Evolutionary conservation across 2,329 filamentous ascomycete genomes (phyloP).

Genomic region (Ophiocordyceps camponoti-leonardi): DNA sequence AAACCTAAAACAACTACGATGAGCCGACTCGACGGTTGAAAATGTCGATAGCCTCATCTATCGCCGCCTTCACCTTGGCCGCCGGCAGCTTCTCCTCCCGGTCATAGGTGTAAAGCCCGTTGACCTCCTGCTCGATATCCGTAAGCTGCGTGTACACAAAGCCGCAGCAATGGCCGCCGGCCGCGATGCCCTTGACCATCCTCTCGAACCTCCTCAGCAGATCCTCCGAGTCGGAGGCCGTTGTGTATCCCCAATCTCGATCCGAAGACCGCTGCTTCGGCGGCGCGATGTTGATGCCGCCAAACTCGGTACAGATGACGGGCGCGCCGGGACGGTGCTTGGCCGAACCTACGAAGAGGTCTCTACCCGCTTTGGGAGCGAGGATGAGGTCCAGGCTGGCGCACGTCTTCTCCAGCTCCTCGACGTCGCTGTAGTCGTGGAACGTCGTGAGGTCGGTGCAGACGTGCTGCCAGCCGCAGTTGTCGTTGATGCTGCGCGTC

Average conservation of each 20-base stretch:
- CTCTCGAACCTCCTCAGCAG: slow-evolving; percentile 39
- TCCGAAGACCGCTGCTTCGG: slow-evolving; percentile 21
- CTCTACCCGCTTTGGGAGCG: slow-evolving; percentile 28
- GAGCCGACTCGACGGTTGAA: slow-evolving; percentile 21
- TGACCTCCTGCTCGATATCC: slow-evolving; percentile 52
- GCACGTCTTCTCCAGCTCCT: slow-evolving; percentile 37
- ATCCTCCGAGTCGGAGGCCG: slow-evolving; percentile 41
- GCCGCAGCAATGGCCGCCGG: slow-evolving; percentile 38
- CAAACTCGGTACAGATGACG: slow-evolving; percentile 50
- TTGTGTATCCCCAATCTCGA: slow-evolving; percentile 52
- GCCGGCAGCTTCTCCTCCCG: slow-evolving; percentile 43
- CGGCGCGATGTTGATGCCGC: slow-evolving; percentile 47
- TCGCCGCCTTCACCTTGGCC: slow-evolving; percentile 35
- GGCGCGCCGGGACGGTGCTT: slow-evolving; percentile 36
- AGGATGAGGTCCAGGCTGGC: slow-evolving; percentile 35
- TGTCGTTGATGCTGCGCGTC: slow-evolving; percentile 50
- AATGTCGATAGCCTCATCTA: slow-evolving; percentile 30
- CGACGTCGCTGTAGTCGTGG: slow-evolving; percentile 47
- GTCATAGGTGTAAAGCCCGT: slow-evolving; percentile 47
- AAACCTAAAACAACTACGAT: not conserved
- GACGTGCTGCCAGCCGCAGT: slow-evolving; percentile 57
- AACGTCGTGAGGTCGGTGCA: slow-evolving; percentile 47
- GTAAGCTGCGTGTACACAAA: slow-evolving; percentile 50
- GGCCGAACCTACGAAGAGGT: slow-evolving; percentile 37
- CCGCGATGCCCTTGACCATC: slow-evolving; percentile 38